Evolutionary conservation across 768 basidiomycete genomes (phyloP).

Genomic region (Coprinellus micaceus): DNA sequence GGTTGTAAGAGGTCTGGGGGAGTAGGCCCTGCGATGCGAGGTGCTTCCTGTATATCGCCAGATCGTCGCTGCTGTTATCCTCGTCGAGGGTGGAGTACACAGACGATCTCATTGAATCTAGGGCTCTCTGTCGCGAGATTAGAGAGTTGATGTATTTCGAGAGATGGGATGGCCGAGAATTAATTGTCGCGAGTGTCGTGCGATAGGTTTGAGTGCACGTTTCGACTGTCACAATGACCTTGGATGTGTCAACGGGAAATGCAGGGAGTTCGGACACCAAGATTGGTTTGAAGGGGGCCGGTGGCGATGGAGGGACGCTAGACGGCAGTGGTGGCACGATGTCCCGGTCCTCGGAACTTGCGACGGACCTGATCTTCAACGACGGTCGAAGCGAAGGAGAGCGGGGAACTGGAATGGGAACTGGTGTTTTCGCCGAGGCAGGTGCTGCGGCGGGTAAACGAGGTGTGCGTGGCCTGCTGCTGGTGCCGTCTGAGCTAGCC

Average conservation of each 20-base stretch:
- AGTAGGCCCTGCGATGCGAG: slow-evolving; percentile 58
- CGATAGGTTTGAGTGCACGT: slow-evolving; percentile 64
- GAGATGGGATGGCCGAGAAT: slow-evolving; percentile 65
- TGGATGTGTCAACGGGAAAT: slow-evolving; percentile 48
- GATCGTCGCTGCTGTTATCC: slow-evolving; percentile 37
- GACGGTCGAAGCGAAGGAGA: slow-evolving; percentile 33
- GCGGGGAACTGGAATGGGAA: slow-evolving; percentile 20
- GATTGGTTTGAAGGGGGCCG: slow-evolving; percentile 63
- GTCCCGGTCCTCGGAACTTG: slow-evolving; percentile 37
- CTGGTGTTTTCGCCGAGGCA: slow-evolving; percentile 22
- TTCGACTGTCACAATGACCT: slow-evolving; percentile 68
- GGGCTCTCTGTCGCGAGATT: slow-evolving; percentile 30
- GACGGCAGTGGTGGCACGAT: slow-evolving; percentile 49
- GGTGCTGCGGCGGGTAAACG: slow-evolving; percentile 24
- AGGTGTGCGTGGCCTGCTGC: slow-evolving; percentile 33
- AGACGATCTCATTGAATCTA: slow-evolving; percentile 47
- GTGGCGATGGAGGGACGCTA: slow-evolving; percentile 36
- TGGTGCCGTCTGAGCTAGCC: slow-evolving; percentile 18
- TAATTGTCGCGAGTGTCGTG: slow-evolving; percentile 64
- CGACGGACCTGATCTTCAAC: slow-evolving; percentile 31
- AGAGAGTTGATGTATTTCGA: slow-evolving; percentile 53
- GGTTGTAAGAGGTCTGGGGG: slow-evolving; percentile 37
- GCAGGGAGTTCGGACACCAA: slow-evolving; percentile 58
- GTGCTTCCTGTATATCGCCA: slow-evolving; percentile 60
- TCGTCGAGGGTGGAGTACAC: slow-evolving; percentile 42